Conservation (phyloP, 345 rosid genomes). For the Bruguiera sexangula region DNA sequence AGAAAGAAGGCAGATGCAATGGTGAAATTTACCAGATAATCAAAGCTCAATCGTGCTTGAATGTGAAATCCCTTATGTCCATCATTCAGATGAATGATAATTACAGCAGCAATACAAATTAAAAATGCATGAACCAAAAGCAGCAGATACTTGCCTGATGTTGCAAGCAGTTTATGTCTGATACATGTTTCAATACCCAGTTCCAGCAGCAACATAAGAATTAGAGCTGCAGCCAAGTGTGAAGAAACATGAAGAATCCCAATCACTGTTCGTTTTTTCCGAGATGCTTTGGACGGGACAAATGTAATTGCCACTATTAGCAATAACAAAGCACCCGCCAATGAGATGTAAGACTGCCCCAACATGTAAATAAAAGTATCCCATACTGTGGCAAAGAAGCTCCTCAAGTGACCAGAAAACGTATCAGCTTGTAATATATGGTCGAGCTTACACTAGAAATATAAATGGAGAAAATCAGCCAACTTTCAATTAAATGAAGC, state of each 20-base stretch:
- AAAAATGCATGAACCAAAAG: neutral
- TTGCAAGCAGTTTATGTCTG: conserved; percentile 85
- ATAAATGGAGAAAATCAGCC: conserved; percentile 20
- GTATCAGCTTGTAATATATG: conserved; percentile 86
- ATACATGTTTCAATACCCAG: conserved; percentile 90
- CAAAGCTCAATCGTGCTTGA: neutral
- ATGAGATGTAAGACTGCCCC: conserved; percentile 76
- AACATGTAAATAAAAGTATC: conserved; percentile 58
- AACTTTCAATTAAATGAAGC: neutral
- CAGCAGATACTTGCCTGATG: conserved; percentile 58
- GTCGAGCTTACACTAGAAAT: conserved; percentile 82
- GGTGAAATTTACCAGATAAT: neutral
- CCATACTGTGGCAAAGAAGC: conserved; percentile 83
- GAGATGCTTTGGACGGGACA: conserved; percentile 81
- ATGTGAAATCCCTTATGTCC: neutral
- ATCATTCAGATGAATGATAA: neutral
- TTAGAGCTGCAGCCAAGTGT: conserved; percentile 82
- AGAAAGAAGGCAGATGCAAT: neutral
- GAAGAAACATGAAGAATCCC: conserved; percentile 88
- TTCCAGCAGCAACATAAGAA: conserved; percentile 92
- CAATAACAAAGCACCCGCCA: conserved; percentile 65
- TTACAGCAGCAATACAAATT: neutral
- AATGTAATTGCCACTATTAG: conserved; percentile 63
- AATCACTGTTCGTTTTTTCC: conserved; percentile 68
- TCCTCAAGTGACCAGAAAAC: conserved; percentile 78